Base-by-base conservation (phyloP, 2,329 filamentous ascomycete species). In the Pseudogymnoascus sp. region DNA sequence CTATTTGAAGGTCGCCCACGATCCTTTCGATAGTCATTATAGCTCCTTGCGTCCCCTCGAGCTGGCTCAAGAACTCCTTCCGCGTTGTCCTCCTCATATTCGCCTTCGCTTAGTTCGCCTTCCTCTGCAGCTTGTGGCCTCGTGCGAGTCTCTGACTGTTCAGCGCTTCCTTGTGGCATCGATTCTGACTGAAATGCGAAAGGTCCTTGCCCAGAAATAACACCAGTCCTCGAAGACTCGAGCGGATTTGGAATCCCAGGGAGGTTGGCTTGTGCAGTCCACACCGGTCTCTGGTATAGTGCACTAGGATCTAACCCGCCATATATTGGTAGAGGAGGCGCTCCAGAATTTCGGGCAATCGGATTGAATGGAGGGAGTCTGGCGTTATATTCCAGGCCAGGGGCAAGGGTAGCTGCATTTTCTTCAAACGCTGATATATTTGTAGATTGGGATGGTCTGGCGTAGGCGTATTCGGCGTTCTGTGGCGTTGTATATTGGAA, bases 31-130 rank as follows among this genome's bases (percentile, higher is more conserved):
- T 33, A 56, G 28, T 19, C n/a, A 19, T 56, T 56, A 56, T 56
- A 56, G 50, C 11, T 12, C 16, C n/a, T 12, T 22, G 50, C 16
- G 3, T 12, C 28, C 11, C 50, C n/a, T 33, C 10, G 50, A 56
- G 50, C 10, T 22, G 28, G 16, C 10, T 10, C 28, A 22, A 16
- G 5, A 56, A 56, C 14, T 12, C 10, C 16, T 22, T 56, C 50
- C n/a, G 11, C 28, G 33, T 19, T 33, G 10, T 56, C 69, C 68
- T 85, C 82, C 60, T 85, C 82, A 59, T 82, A 79, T 68, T 88
- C 86, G 16, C 81, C 83, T 69, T 93, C 90, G 66, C 85, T 89
- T 31, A 95, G 73, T 73, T 96, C 91, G 14, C 89, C 90, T 70
- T 96, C 90, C 70, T 95, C 90, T 26, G 75, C 70, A 35, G 68